These are phyloP conservation scores for Claviceps arundinis DNA, from an alignment of 2,329 filamentous ascomycete genomes.

Conservation along the genomic window DNA sequence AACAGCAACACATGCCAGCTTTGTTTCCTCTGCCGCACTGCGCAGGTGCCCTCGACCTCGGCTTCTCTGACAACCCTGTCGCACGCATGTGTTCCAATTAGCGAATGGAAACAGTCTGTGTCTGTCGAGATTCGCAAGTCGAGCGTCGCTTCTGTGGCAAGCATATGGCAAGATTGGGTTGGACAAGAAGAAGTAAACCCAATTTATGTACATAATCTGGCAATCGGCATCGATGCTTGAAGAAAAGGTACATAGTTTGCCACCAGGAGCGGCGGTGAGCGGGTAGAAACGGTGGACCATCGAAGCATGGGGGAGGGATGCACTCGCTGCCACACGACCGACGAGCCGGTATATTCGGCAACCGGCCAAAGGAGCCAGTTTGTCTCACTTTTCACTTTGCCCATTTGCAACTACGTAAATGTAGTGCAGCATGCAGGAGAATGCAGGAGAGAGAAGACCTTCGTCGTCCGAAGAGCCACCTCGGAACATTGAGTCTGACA, in stretches of 20 bases:
- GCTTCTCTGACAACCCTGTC: not conserved
- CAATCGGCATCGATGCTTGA: not conserved
- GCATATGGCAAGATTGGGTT: not conserved
- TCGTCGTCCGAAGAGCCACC: no score
- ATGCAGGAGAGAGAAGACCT: no score
- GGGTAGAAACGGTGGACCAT: not conserved
- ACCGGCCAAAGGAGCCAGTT: not conserved
- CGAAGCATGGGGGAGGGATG: not conserved
- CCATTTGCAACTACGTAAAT: no score
- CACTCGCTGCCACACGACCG: not conserved
- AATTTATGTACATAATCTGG: not conserved
- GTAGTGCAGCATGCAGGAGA: no score
- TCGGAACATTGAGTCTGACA: no score
- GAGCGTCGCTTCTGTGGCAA: not conserved
- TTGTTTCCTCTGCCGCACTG: no score
- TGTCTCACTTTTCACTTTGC: not conserved
- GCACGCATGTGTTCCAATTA: not conserved
- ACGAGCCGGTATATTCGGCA: no score
- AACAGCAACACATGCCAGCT: no score
- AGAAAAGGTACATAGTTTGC: not conserved
- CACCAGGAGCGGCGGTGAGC: not conserved
- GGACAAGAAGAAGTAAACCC: not conserved
- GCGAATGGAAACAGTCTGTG: not conserved
- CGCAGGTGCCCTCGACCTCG: not conserved
- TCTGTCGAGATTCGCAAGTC: not conserved